Evolutionary conservation across 805 yeast species (phyloP).

Genomic region (Saturnispora silvae): DNA sequence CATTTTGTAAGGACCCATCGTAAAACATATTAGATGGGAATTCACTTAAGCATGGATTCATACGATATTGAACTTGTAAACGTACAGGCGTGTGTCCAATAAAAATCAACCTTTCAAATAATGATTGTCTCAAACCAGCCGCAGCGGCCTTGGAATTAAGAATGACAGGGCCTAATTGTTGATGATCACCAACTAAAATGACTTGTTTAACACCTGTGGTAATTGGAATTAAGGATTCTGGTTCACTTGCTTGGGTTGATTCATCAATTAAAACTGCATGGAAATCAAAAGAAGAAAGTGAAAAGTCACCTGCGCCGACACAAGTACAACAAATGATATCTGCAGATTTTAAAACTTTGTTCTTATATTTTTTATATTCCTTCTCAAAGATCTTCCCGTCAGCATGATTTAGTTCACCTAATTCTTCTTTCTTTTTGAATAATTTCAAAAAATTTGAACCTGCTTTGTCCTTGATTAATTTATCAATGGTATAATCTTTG

Average conservation of each 20-base stretch:
- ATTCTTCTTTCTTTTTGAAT: conserved; percentile 44
- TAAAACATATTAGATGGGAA: conserved; percentile 87
- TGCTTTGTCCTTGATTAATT: conserved; percentile 36
- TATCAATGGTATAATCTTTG: conserved; percentile 46
- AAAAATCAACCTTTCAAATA: conserved; percentile 75
- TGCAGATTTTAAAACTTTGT: conserved; percentile 34
- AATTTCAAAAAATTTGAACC: conserved; percentile 50
- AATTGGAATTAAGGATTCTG: conserved; percentile 81
- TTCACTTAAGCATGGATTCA: conserved; percentile 83
- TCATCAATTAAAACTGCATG: conserved; percentile 83
- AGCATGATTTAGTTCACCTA: conserved; percentile 53
- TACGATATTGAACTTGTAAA: conserved; percentile 86
- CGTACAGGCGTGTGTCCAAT: conserved; percentile 80
- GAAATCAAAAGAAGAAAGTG: conserved; percentile 48
- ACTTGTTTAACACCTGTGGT: conserved; percentile 86
- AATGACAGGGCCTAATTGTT: conserved; percentile 89
- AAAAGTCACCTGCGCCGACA: conserved; percentile 78
- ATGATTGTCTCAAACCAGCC: conserved; percentile 78
- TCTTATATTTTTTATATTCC: conserved; percentile 29
- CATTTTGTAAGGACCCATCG: conserved; percentile 86
- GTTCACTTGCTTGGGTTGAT: conserved; percentile 89
- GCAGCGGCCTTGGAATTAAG: conserved; percentile 69
- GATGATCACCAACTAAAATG: conserved; percentile 85
- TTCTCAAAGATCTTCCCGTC: conserved; percentile 37
- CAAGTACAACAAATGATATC: conserved; percentile 87